Conservation (phyloP, 2,329 filamentous ascomycete species). For the Blumeria graminis region DNA sequence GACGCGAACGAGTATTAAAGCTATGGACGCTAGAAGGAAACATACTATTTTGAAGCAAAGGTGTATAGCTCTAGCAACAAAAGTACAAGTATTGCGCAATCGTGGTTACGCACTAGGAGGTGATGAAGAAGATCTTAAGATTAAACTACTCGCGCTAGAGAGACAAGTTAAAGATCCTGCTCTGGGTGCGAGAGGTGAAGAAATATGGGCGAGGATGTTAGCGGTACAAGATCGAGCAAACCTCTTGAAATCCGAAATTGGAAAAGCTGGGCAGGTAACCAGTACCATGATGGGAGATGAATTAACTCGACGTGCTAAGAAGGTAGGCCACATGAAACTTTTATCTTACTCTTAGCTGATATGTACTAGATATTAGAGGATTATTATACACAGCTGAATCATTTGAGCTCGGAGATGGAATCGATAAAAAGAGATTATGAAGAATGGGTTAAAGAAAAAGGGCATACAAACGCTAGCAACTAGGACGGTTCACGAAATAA, state of each 20-base stretch:
- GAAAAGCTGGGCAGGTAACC: slow-evolving; percentile 34
- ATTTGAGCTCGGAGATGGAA: slow-evolving; percentile 41
- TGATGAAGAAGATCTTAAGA: slow-evolving; percentile 55
- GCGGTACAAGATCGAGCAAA: slow-evolving; percentile 49
- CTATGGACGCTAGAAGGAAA: slow-evolving; percentile 45
- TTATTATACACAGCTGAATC: slow-evolving; percentile 56
- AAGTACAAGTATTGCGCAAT: slow-evolving; percentile 60
- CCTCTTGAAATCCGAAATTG: slow-evolving; percentile 48
- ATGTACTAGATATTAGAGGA: slow-evolving; percentile 43
- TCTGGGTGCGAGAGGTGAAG: slow-evolving; percentile 51
- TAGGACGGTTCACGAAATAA: neutral
- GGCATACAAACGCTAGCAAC: neutral
- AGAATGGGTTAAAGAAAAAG: slow-evolving; percentile 23
- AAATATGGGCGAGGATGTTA: slow-evolving; percentile 66
- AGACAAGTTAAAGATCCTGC: slow-evolving; percentile 49
- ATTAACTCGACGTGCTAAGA: slow-evolving; percentile 46
- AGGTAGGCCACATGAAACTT: slow-evolving; percentile 24
- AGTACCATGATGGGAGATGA: slow-evolving; percentile 40
- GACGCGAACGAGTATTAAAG: slow-evolving; percentile 48
- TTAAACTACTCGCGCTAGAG: slow-evolving; percentile 45
- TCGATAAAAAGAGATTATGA: slow-evolving; percentile 27
- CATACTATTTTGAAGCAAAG: slow-evolving; percentile 51
- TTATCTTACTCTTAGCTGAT: slow-evolving; percentile 6
- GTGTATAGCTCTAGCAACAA: slow-evolving; percentile 50
- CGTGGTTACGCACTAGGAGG: slow-evolving; percentile 58